Conservation (phyloP, 2,329 filamentous ascomycete genomes). For the Thelonectria olida region DNA sequence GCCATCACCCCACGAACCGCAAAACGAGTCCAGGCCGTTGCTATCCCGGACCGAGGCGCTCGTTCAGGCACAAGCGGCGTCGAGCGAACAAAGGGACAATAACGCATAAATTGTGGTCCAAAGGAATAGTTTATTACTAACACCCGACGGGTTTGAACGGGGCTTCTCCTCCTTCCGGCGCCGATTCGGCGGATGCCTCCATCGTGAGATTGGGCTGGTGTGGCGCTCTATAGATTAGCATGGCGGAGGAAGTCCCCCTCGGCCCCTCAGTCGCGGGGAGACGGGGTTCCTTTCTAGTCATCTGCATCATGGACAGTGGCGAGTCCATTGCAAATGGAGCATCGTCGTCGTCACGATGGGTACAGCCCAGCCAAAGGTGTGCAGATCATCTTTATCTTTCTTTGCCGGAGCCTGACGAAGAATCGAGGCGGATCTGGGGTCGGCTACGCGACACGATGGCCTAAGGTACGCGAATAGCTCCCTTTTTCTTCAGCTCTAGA, state of each 20-base stretch:
- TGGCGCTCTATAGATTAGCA: neutral
- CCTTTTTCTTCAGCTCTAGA: neutral
- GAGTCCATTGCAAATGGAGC: neutral
- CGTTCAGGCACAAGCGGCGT: neutral
- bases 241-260: neutral
- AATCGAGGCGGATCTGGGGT: neutral
- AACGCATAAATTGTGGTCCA: neutral
- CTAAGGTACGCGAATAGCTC: neutral
- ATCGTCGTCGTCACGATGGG: too few relatives aligned
- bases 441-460: neutral
- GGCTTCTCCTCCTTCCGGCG: neutral
- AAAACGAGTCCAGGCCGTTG: neutral
- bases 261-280: neutral
- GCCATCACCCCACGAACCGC: neutral
- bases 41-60: neutral
- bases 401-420: neutral
- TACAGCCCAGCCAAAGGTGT: neutral
- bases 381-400: neutral
- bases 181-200: neutral
- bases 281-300: neutral
- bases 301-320: neutral
- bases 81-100: neutral
- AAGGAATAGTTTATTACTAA: neutral
- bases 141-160: neutral
- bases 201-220: neutral